Base-by-base conservation (phyloP, 1,139 yeast genomes). In the Blastobotrys malaysiensis region DNA sequence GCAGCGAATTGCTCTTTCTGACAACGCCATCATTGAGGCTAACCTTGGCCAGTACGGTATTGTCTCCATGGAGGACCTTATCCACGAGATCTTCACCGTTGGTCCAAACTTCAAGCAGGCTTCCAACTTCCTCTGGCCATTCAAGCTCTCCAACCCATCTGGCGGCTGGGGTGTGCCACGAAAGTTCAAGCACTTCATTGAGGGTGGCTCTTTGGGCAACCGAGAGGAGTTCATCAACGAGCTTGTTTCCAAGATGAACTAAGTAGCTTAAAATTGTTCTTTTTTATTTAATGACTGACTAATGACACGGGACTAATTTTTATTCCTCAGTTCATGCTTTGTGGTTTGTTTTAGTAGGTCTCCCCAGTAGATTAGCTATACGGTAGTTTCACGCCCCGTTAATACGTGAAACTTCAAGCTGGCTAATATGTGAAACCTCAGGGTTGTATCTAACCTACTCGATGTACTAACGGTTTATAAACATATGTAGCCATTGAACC, bases 61-160 rank as follows among this genome's bases (percentile, higher is more conserved):
- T 77, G 83, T 84, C 76, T 91, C 96, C 69, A 77, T 93, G 69
- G 99, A 93, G 81, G 99, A 93, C 78, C 84, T 93, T 80, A 88
- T 93, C 79, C 99, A 93, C 87, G 99, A 93, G 83, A 88, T 93
- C 73, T 86, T 82, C 88, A 87, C 98, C 65, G 97, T 91, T 76
- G 98, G 98, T 76, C 97, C 98, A 77, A 89, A 90, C 93, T 93
- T 93, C 91, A 93, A 93, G 85, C 98, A 93, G 83, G 99, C 90
- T 71, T 88, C 89, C 90, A 93, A 93, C 97, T 93, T 93, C 84
- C 83, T 93, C 81, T 93, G 98, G 97, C 99, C 99, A 80, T 93
- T 93, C 96, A 88, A 91, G 85, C 87, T 93, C 76, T 90, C 98
- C 72, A 90, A 89, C 86, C 99, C 99, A 77, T 84, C 84, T 77